These are phyloP conservation scores for Phytopythium mirpurense DNA, from an alignment of 352 stramenopile species.

Conservation along the genomic window DNA sequence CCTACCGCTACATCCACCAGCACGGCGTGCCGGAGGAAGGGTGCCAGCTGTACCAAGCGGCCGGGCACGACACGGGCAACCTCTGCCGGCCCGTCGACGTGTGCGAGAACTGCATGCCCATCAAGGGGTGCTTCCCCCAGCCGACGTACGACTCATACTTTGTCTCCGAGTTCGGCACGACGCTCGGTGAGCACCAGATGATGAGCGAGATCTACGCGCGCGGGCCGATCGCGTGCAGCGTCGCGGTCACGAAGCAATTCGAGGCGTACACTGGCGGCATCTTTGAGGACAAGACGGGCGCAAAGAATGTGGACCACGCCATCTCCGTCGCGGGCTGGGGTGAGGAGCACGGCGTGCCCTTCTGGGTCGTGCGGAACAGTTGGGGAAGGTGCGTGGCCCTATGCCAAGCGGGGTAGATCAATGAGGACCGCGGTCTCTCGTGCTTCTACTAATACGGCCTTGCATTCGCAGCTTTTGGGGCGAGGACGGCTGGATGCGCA, in stretches of 20 bases:
- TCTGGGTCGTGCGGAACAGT: constrained; percentile 96
- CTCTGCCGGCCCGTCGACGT: constrained; percentile 85
- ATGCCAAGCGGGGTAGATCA: too few species aligned
- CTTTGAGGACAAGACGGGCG: constrained; percentile 88
- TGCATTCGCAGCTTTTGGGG: constrained; percentile 79
- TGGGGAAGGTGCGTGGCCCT: constrained; percentile 55
- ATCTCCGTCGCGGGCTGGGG: constrained; percentile 97
- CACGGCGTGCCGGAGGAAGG: constrained; percentile 93
- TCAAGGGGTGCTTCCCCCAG: constrained; percentile 85
- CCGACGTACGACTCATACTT: constrained; percentile 93
- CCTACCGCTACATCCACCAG: constrained; percentile 91
- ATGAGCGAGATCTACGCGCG: constrained; percentile 96
- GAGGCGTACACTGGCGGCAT: constrained; percentile 92
- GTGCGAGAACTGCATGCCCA: constrained; percentile 89
- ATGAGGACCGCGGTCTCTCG: too few species aligned
- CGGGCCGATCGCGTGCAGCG: constrained; percentile 91
- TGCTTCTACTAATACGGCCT: not conserved
- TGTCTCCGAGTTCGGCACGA: constrained; percentile 93
- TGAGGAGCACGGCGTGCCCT: constrained; percentile 79
- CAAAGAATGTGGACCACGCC: constrained; percentile 79
- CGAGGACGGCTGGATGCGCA: constrained; percentile 94
- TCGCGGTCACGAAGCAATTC: constrained; percentile 89
- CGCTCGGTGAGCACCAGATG: constrained; percentile 89
- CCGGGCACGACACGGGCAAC: constrained; percentile 87
- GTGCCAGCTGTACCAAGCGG: constrained; percentile 92